Conservation (phyloP, 1,139 yeast genomes). For the Scheffersomyces stambukii region DNA sequence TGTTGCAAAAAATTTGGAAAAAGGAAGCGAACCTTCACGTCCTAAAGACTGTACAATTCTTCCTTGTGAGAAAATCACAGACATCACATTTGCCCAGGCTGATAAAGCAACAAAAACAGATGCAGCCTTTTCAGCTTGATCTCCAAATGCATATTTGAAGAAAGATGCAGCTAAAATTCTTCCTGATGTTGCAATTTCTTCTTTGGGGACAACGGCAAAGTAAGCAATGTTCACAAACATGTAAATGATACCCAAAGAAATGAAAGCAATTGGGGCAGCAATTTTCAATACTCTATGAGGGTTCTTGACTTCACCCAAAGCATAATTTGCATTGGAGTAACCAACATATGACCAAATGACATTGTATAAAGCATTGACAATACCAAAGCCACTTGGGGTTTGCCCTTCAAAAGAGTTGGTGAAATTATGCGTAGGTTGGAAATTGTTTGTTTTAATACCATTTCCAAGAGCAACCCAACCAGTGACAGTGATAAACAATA, state of each 20-base stretch:
- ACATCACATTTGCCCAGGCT: slow-evolving; percentile 46
- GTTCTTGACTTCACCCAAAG: slow-evolving; percentile 70
- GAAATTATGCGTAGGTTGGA: slow-evolving; percentile 56
- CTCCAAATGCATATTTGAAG: slow-evolving; percentile 44
- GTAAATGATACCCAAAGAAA: slow-evolving; percentile 66
- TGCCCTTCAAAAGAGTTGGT: slow-evolving; percentile 54
- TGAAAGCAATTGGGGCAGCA: slow-evolving; percentile 48
- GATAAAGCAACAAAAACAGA: slow-evolving; percentile 48
- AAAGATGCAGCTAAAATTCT: slow-evolving; percentile 46
- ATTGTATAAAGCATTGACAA: slow-evolving; percentile 73
- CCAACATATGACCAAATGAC: slow-evolving; percentile 81
- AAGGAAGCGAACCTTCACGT: slow-evolving; percentile 46
- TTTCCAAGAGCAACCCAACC: slow-evolving; percentile 85
- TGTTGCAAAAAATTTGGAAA: slow-evolving; percentile 42
- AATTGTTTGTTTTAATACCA: slow-evolving; percentile 49
- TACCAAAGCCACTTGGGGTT: slow-evolving; percentile 68
- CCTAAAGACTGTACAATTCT: slow-evolving; percentile 47
- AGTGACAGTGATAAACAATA: slow-evolving; percentile 63
- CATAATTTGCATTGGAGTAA: slow-evolving; percentile 75
- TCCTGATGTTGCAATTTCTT: slow-evolving; percentile 38
- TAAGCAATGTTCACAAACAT: slow-evolving; percentile 56
- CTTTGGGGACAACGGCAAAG: slow-evolving; percentile 54
- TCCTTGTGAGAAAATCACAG: slow-evolving; percentile 49
- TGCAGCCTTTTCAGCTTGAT: slow-evolving; percentile 43
- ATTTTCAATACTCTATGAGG: slow-evolving; percentile 39